phyloP scores from a whole-genome alignment of 2,329 filamentous ascomycete genomes.

The Monosporascus sp. region DNA sequence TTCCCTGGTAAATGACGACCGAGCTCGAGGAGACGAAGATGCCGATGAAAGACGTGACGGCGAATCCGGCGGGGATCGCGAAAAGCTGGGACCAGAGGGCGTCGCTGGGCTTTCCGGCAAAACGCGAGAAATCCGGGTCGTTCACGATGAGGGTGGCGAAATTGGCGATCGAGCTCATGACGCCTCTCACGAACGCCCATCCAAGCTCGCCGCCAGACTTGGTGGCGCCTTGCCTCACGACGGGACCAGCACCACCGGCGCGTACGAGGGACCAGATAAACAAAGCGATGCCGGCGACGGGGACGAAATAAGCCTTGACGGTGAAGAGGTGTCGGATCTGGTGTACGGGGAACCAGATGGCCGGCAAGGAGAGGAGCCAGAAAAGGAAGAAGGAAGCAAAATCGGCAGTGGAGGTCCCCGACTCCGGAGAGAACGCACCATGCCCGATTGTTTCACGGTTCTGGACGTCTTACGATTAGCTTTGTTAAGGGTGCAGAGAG shows the following conservation, averaged over 20 bases:
- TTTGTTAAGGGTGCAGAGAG: background rate
- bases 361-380: conserved; percentile 74
- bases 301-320: conserved; percentile 80
- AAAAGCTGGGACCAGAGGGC: conserved; percentile 77
- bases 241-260: conserved; percentile 77
- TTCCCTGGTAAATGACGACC: conserved; percentile 57
- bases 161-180: conserved; percentile 87
- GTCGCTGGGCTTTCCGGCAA: conserved; percentile 69
- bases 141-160: conserved; percentile 84
- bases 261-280: conserved; percentile 82
- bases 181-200: conserved; percentile 78
- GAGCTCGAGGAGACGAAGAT: conserved; percentile 74
- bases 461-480: conserved; percentile 17
- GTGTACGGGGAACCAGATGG: conserved; percentile 86
- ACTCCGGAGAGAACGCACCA: conserved; percentile 50
- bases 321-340: conserved; percentile 87
- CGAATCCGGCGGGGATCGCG: conserved; percentile 67
- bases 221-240: conserved; percentile 63
- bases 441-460: conserved; percentile 58
- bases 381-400: conserved; percentile 85
- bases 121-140: conserved; percentile 80
- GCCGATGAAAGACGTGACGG: conserved; percentile 77
- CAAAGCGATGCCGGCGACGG: conserved; percentile 75
- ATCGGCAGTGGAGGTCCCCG: conserved; percentile 68
- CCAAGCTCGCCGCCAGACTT: conserved; percentile 63